Base-by-base conservation (phyloP, 2,329 filamentous ascomycete species). In the Pseudopithomyces chartarum region DNA sequence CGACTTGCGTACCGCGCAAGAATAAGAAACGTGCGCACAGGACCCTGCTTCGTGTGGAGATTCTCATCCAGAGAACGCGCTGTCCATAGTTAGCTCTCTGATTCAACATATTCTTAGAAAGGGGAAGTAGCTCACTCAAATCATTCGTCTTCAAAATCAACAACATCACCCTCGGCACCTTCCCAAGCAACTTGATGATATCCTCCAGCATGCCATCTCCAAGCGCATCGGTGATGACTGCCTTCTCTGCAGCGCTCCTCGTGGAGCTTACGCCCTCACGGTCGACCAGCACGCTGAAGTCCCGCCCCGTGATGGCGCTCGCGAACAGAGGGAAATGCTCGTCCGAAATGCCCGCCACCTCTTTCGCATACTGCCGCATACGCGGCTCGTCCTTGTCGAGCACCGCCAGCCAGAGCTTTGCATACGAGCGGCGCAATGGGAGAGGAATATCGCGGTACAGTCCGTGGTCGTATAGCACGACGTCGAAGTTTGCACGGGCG, bases 131-230 rank as follows among this genome's bases (percentile, higher is more conserved):
- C 82, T 71, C 77, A 85, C 82, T 99, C 38, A 99, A 81, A 77
- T 99, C 95, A 74, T 99, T 99, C 2, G 95, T 99, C 80, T 99
- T 99, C 60, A 99, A 83, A 64, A 99, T 98, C 26, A 99, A 82
- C 12, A 99, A 83, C 53, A 99, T 97, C 62, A 99, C 91, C 43
- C 92, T 83, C 0, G 95, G 95, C 6, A 99, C 93, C 67, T 91
- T 87, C 46, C 92, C 91, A 5, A 99, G 85, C 63, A 99, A 81
- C 64, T 93, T 88, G 7, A 99, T 91, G 6, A 99, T 82, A 67
- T 97, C 90, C 59, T 90, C 90, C 36, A 99, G 82, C 73, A 99
- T 85, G 10, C 94, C 94, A 54, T 97, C 92, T 46, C 92, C 90
- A 56, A 99, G 80, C 0, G 92, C 90, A 48, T 87, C 85, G 51